These are phyloP conservation scores for Ophiostoma quercus DNA, from an alignment of 2,329 filamentous ascomycete species.

Conservation along the genomic window DNA sequence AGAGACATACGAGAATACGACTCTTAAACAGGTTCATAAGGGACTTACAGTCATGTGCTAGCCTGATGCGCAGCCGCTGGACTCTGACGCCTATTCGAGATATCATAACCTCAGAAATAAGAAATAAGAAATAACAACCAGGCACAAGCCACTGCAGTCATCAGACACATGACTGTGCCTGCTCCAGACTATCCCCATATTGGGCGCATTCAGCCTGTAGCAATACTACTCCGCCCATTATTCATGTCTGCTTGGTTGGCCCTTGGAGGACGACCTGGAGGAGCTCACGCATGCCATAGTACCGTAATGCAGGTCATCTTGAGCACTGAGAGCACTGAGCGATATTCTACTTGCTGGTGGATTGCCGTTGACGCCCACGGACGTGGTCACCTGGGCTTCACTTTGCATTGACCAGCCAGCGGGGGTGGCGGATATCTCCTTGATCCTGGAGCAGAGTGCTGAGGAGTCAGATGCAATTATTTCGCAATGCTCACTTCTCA, in stretches of 20 bases:
- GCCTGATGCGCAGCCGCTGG: background rate
- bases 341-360: background rate
- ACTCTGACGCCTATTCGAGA: background rate
- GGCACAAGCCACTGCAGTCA: slow-evolving; percentile 2
- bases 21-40: background rate
- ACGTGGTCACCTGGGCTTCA: slow-evolving; percentile 1
- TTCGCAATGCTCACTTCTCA: background rate
- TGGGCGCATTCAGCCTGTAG: background rate
- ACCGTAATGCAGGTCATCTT: background rate
- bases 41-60: background rate
- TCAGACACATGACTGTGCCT: slow-evolving; percentile 2
- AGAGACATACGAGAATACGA: background rate
- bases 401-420: slow-evolving; percentile 9
- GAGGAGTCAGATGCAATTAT: background rate
- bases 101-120: background rate
- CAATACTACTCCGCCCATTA: background rate
- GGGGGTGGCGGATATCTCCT: slow-evolving; percentile 15
- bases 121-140: background rate
- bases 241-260: background rate
- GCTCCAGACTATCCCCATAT: background rate
- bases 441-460: background rate
- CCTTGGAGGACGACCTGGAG: background rate
- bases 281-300: slow-evolving; percentile 1
- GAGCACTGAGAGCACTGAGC: no score
- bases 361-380: background rate